Conservation (phyloP, 495 filamentous ascomycete species). For the Acidomyces sp. region DNA sequence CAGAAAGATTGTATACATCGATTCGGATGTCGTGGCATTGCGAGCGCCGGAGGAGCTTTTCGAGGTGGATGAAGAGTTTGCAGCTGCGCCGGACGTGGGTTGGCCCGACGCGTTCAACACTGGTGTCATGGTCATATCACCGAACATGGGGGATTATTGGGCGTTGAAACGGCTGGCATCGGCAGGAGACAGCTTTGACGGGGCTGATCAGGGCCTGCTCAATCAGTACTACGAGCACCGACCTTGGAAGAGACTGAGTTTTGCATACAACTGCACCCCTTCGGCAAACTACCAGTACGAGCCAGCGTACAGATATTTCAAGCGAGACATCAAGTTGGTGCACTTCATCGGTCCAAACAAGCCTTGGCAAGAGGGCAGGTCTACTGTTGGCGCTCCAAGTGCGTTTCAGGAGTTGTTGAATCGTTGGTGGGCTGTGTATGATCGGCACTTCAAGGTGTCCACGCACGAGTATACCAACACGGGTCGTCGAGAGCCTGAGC, state of each 20-base stretch:
- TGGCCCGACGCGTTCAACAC: slow-evolving; percentile 99
- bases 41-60: slow-evolving; percentile 89
- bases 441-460: slow-evolving; percentile 58
- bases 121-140: slow-evolving; percentile 80
- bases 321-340: slow-evolving; percentile 69
- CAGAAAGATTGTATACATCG: slow-evolving; percentile 79
- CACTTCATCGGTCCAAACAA: slow-evolving; percentile 91
- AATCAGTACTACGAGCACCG: slow-evolving; percentile 74
- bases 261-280: slow-evolving; percentile 92
- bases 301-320: slow-evolving; percentile 86
- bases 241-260: slow-evolving; percentile 78
- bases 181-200: slow-evolving; percentile 85
- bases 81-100: slow-evolving; percentile 86
- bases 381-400: slow-evolving; percentile 39
- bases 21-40: slow-evolving; percentile 78
- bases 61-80: slow-evolving; percentile 59
- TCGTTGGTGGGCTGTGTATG: slow-evolving; percentile 86
- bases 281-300: slow-evolving; percentile 90
- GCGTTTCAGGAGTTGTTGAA: slow-evolving; percentile 70
- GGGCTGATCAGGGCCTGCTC: slow-evolving; percentile 88
- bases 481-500: slow-evolving; percentile 4
- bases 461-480: slow-evolving; percentile 6
- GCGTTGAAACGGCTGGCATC: slow-evolving; percentile 71
- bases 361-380: slow-evolving; percentile 67
- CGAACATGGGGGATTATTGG: slow-evolving; percentile 77